Evolutionary conservation across 23 red algal genomes (phyloP).

Genomic region (Chondrus crispus): DNA sequence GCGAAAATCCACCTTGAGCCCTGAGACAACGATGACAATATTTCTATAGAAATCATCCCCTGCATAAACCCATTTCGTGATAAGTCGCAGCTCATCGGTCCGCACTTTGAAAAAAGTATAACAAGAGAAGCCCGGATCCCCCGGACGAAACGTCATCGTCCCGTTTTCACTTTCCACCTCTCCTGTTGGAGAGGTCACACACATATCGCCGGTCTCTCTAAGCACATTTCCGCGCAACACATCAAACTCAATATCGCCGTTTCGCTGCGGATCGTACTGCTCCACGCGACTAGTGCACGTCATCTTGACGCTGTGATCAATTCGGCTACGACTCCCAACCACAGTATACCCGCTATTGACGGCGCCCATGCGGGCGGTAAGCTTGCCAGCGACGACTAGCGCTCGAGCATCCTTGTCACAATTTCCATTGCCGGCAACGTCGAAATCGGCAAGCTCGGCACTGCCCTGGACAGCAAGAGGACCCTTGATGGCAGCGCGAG

Average conservation of each 20-base stretch:
- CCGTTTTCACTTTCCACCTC: slow-evolving; percentile 2
- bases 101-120: slow-evolving; percentile 10
- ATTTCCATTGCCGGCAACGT: neutral
- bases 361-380: slow-evolving; percentile 17
- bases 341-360: slow-evolving; percentile 48
- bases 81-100: slow-evolving; percentile 32
- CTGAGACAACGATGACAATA: slow-evolving; percentile 36
- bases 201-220: slow-evolving; percentile 36
- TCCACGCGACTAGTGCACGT: slow-evolving; percentile 30
- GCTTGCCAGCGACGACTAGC: neutral
- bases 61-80: neutral
- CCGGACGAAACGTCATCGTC: slow-evolving; percentile 18
- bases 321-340: neutral
- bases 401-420: slow-evolving; percentile 28
- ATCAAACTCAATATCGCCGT: slow-evolving; percentile 38
- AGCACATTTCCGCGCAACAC: slow-evolving; percentile 14
- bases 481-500: slow-evolving; percentile 33
- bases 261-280: slow-evolving; percentile 12
- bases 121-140: slow-evolving; percentile 12
- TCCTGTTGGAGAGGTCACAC: neutral
- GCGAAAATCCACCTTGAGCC: slow-evolving; percentile 16
- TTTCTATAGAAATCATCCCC: neutral
- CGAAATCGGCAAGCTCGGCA: slow-evolving; percentile 42
- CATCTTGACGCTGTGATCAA: slow-evolving; percentile 32
- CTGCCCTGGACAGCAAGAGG: slow-evolving; percentile 38